phyloP scores from a whole-genome alignment of 2,329 filamentous ascomycete species.

The Sporothrix schenckii region DNA sequence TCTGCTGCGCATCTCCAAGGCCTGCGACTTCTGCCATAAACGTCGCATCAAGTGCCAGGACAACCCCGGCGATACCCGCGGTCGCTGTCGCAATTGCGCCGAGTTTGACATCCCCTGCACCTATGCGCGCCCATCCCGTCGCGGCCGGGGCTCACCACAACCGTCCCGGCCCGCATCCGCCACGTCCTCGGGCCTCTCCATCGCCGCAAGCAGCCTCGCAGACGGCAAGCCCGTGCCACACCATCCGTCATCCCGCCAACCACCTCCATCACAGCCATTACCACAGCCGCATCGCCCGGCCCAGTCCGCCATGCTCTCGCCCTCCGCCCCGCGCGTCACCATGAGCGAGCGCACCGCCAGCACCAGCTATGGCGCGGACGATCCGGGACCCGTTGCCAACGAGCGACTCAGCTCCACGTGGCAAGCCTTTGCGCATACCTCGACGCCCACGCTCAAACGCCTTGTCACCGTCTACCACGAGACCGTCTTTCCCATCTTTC shows the following conservation, averaged over 20 bases:
- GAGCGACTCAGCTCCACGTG: slow-evolving; percentile 36
- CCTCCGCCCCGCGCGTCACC: slow-evolving; percentile 6
- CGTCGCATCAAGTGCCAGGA: slow-evolving; percentile 38
- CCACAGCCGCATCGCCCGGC: not conserved
- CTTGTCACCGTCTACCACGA: slow-evolving; percentile 37
- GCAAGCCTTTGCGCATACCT: slow-evolving; percentile 36
- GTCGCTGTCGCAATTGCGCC: slow-evolving; percentile 37
- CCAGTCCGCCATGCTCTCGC: slow-evolving; percentile 6
- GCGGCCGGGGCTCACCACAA: slow-evolving; percentile 34
- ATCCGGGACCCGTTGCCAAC: slow-evolving; percentile 20
- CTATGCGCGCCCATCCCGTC: slow-evolving; percentile 36
- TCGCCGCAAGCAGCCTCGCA: slow-evolving; percentile 14
- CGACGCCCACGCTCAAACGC: slow-evolving; percentile 36
- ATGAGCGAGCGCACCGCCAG: slow-evolving; percentile 25
- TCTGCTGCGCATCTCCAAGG: slow-evolving; percentile 34
- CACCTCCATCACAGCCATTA: not conserved
- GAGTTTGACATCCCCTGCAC: slow-evolving; percentile 38
- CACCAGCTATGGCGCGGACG: slow-evolving; percentile 28
- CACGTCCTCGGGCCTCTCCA: not conserved
- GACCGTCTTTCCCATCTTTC: slow-evolving; percentile 39
- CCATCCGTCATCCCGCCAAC: not conserved
- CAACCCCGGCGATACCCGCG: slow-evolving; percentile 24
- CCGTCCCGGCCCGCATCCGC: slow-evolving; percentile 17
- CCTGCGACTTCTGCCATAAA: slow-evolving; percentile 38
- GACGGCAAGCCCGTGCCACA: slow-evolving; percentile 6